Percentiles rank a stretch among this genome's conserved stretches.
These are phyloP conservation scores for Pleodorina starrii DNA, from an alignment of 139 green algal species.

Conservation along the genomic window DNA sequence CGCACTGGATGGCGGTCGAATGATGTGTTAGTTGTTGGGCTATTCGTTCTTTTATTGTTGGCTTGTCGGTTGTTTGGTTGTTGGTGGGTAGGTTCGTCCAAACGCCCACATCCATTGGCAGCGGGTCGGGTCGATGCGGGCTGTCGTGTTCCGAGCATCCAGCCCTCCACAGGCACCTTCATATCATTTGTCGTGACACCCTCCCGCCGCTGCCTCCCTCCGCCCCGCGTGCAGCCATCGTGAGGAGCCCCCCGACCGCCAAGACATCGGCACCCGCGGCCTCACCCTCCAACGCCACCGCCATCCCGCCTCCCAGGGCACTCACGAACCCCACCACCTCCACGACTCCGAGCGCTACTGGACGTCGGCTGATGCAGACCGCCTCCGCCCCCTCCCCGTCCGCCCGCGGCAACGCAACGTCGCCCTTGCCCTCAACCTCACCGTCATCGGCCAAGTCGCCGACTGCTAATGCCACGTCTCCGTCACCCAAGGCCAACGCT, in stretches of 20 bases:
- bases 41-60: too few species aligned
- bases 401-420: not conserved
- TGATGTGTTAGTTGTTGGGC: too few species aligned
- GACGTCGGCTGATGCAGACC: not conserved
- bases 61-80: too few species aligned
- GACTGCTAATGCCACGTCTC: too few species aligned
- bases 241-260: not conserved
- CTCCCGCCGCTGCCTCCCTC: too few species aligned
- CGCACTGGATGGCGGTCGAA: too few species aligned
- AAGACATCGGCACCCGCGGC: not conserved
- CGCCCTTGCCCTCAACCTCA: not conserved
- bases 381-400: not conserved
- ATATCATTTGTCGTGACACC: too few species aligned
- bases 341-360: not conserved
- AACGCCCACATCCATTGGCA: too few species aligned
- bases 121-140: too few species aligned
- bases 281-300: not conserved
- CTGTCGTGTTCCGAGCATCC: too few species aligned
- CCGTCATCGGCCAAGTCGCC: not conserved
- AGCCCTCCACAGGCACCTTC: too few species aligned
- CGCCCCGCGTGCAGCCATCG: not conserved
- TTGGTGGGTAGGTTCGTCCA: too few species aligned
- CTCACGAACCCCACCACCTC: not conserved
- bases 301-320: not conserved
- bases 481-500: not conserved